Evolutionary conservation across 2,329 filamentous ascomycete genomes (phyloP), one percentile per base, ranked within the genome.

Genomic region (Waltergamsia citrina): DNA sequence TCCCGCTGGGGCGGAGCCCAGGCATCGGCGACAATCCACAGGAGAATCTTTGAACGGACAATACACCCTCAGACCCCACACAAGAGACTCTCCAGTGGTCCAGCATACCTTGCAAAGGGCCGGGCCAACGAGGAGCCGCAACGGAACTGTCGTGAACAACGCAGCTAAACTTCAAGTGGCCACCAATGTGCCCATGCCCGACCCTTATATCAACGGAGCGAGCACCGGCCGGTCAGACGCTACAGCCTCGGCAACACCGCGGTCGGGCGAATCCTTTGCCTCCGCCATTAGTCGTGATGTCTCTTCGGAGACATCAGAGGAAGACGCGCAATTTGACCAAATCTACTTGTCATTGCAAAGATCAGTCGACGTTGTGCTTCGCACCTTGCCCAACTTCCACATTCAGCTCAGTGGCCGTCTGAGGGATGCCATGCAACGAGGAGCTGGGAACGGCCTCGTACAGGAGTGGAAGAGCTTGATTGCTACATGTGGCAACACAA

Each of bases 251-350:
- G 70, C 69, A n/a, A 93, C 85, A 1, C 85, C 86, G 29, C 78
- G 84, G 17, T 93, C 85, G 7, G 83, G 81, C 28, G 86, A 94
- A 47, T 85, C 84, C 0, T 93, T 92, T 51, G 69, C 66, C 3
- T 77, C 79, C 0, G 62, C 67, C 4, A 64, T 65, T 21, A 54
- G 46, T 16, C 53, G 51, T 19, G 50, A 65, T 35, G 61, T 65
- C 20, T 65, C 70, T 27, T 53, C 74, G 8, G 82, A 86, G 33
- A 74, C 79, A 32, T 72, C 71, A 3, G 82, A 86, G 42, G 85
- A 94, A 41, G 86, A 94, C 45, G 71, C 74, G 12, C 71, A 79
- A 19, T 94, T 94, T 44, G 88, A 94, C 41, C 75, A 69, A 40
- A 85, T 95, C 16, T 94, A 85, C 59, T 52, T 86, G 22, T 81